phyloP scores from a whole-genome alignment of 2,329 filamentous ascomycete species.

The Pseudocercospora fijiensis region DNA sequence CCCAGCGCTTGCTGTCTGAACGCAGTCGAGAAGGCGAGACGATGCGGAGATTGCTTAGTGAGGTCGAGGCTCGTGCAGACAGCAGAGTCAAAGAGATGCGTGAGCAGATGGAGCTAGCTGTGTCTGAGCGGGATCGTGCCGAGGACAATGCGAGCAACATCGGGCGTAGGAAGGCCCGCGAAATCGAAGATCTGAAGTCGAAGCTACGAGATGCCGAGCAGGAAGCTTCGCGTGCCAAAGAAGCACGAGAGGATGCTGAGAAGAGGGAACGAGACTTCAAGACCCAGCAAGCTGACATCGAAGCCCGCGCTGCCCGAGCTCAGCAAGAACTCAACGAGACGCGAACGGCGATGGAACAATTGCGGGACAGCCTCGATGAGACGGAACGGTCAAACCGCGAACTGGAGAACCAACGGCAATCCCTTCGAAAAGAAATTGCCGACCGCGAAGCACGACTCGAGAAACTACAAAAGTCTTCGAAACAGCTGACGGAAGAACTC shows the following conservation, averaged over 20 bases:
- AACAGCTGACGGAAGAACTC: slow-evolving; percentile 60
- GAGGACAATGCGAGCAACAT: slow-evolving; percentile 85
- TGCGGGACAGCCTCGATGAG: slow-evolving; percentile 79
- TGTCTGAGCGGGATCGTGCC: slow-evolving; percentile 90
- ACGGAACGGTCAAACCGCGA: slow-evolving; percentile 81
- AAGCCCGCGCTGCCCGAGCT: slow-evolving; percentile 66
- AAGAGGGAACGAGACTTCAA: slow-evolving; percentile 72
- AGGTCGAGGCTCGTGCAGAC: slow-evolving; percentile 82
- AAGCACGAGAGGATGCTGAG: slow-evolving; percentile 77
- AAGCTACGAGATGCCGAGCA: slow-evolving; percentile 80
- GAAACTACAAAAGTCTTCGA: slow-evolving; percentile 60
- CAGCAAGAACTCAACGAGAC: slow-evolving; percentile 73
- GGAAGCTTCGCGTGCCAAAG: slow-evolving; percentile 65
- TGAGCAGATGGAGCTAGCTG: slow-evolving; percentile 78
- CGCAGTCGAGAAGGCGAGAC: slow-evolving; percentile 90
- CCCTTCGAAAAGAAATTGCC: slow-evolving; percentile 20
- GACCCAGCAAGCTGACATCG: slow-evolving; percentile 70
- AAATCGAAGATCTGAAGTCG: slow-evolving; percentile 80
- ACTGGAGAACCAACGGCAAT: slow-evolving; percentile 76
- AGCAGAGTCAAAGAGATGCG: slow-evolving; percentile 83
- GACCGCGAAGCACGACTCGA: slow-evolving; percentile 26
- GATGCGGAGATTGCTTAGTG: slow-evolving; percentile 83
- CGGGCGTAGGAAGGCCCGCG: slow-evolving; percentile 72
- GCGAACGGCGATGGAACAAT: slow-evolving; percentile 70
- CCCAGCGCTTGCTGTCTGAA: slow-evolving; percentile 81